phyloP scores from a whole-genome alignment of 768 basidiomycete species.

The Psilocybe subaeruginosa region DNA sequence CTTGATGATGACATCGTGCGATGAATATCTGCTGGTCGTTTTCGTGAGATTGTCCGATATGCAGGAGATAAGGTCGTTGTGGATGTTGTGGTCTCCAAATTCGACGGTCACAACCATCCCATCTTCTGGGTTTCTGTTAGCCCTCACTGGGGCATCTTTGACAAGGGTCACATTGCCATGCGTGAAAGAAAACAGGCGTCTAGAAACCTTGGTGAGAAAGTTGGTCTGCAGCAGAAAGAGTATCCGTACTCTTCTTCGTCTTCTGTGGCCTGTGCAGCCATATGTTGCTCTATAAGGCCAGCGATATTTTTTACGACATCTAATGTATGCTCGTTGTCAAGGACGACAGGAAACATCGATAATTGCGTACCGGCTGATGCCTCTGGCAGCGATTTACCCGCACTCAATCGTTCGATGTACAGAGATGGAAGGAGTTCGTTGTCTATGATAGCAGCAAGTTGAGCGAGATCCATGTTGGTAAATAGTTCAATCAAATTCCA shows the following conservation, averaged over 20 bases:
- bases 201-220: conserved; percentile 20
- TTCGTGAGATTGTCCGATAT: conserved; percentile 45
- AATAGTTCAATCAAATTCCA: conserved; percentile 69
- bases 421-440: conserved; percentile 52
- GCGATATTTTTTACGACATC: conserved; percentile 53
- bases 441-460: conserved; percentile 57
- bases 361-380: conserved; percentile 20
- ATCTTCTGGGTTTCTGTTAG: conserved; percentile 26
- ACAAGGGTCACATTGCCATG: conserved; percentile 50
- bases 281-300: conserved; percentile 45
- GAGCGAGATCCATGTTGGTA: conserved; percentile 69
- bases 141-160: conserved; percentile 22
- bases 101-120: conserved; percentile 58
- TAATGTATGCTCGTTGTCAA: conserved; percentile 24
- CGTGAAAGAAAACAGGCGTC: conserved; percentile 56
- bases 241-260: conserved; percentile 35
- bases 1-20: conserved; percentile 61
- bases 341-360: not conserved
- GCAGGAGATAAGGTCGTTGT: conserved; percentile 62
- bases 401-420: conserved; percentile 38
- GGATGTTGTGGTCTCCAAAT: conserved; percentile 39
- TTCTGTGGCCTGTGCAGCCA: conserved; percentile 37
- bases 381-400: conserved; percentile 28
- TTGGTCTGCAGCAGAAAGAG: not conserved
- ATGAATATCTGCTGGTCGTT: conserved; percentile 32